These are phyloP conservation scores for Mycena haematopus DNA, from an alignment of 768 basidiomycete genomes.

Conservation along the genomic window DNA sequence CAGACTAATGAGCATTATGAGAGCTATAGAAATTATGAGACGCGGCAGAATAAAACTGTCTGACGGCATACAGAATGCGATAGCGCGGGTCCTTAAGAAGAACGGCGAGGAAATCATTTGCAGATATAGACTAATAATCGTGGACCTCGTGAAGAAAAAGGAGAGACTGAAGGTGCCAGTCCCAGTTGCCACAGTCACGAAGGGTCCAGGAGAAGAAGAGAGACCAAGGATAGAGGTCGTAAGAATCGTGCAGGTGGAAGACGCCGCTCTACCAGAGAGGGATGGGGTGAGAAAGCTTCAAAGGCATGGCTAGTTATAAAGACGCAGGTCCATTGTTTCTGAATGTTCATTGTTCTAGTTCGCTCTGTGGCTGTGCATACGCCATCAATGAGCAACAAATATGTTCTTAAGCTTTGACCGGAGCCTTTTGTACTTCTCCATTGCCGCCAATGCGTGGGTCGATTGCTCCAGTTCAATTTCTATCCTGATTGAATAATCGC, in stretches of 20 bases:
- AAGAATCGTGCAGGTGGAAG: conserved; percentile 20
- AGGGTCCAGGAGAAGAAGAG: background rate
- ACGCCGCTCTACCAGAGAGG: conserved; percentile 26
- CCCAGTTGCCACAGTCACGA: conserved; percentile 17
- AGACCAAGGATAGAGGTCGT: background rate
- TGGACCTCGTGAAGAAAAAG: conserved; percentile 4
- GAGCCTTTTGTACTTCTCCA: conserved; percentile 50
- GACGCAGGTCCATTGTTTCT: background rate
- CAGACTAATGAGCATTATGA: conserved; percentile 51
- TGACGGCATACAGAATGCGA: conserved; percentile 24
- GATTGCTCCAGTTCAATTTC: background rate
- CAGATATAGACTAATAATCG: background rate
- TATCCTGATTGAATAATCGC: background rate
- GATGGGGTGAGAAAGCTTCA: background rate
- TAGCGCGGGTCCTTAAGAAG: conserved; percentile 24
- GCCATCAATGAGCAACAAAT: background rate
- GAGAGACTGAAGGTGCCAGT: background rate
- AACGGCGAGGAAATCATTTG: conserved; percentile 13
- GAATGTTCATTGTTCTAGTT: background rate
- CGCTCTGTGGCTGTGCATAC: background rate
- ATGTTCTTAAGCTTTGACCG: background rate
- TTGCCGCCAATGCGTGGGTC: conserved; percentile 69
- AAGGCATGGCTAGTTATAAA: conserved; percentile 2
- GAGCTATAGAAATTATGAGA: conserved; percentile 38
- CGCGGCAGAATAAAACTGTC: background rate